Evolutionary conservation across 441 rosid species (phyloP).

Genomic region (Daphne laureola): DNA sequence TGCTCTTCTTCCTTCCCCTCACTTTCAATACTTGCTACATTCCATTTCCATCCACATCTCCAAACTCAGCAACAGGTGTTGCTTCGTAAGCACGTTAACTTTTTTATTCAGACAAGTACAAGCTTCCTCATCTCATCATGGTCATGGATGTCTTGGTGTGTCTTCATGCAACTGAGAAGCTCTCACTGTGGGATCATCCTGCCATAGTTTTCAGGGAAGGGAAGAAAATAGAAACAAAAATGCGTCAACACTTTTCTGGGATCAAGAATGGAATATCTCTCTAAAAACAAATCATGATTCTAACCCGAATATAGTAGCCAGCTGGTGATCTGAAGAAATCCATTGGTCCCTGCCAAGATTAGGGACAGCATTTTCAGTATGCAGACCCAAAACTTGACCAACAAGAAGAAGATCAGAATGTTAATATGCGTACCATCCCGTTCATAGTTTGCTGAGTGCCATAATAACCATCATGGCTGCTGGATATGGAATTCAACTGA

Average conservation of each 20-base stretch:
- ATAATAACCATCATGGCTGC: constrained; percentile 16
- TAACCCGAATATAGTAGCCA: constrained; percentile 9
- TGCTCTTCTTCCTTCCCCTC: too few species aligned
- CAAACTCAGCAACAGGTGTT: too few species aligned
- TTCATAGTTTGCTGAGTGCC: constrained; percentile 13
- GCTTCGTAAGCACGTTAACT: too few species aligned
- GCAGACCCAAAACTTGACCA: not conserved
- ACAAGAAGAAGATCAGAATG: not conserved
- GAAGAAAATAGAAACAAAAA: not conserved
- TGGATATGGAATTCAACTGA: constrained; percentile 13
- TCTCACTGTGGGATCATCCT: constrained; percentile 14
- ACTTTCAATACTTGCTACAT: too few species aligned
- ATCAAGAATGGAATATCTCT: not conserved
- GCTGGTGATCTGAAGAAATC: constrained; percentile 13
- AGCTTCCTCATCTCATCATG: not conserved
- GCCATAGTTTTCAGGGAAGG: not conserved
- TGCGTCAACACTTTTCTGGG: too few species aligned
- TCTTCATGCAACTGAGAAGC: constrained; percentile 12
- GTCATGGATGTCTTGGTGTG: constrained; percentile 7
- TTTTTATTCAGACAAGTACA: too few species aligned
- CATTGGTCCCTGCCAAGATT: constrained; percentile 11
- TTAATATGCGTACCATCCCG: constrained; percentile 9
- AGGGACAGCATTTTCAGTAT: not conserved
- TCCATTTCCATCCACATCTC: too few species aligned
- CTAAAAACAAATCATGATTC: not conserved